Percentiles rank a stretch among this genome's conserved stretches.
phyloP scores from a whole-genome alignment of 179 eudicot species.

The Amaranthus tricolor region DNA sequence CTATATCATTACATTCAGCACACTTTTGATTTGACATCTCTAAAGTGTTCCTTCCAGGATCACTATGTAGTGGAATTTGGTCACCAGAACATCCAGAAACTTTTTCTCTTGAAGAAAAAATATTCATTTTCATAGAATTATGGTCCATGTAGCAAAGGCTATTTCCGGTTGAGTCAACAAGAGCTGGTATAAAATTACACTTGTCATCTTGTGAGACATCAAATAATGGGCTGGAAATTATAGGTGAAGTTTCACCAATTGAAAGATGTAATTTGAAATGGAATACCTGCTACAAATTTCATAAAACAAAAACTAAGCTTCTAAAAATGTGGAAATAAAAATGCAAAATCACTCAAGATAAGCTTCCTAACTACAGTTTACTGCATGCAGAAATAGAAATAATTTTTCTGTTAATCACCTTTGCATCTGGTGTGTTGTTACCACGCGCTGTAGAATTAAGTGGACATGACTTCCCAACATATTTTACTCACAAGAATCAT shows the following conservation, averaged over 20 bases:
- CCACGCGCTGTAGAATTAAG: not conserved
- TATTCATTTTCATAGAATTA: conserved; percentile 21
- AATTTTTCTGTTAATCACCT: not conserved
- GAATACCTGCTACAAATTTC: conserved; percentile 42
- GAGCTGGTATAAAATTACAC: conserved; percentile 15
- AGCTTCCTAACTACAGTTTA: not conserved
- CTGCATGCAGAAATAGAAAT: not conserved
- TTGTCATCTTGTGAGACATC: conserved; percentile 37
- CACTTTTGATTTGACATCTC: conserved; percentile 24
- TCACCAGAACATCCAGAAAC: conserved; percentile 13
- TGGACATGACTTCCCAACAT: no score
- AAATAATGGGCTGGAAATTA: conserved; percentile 24
- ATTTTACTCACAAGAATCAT: no score
- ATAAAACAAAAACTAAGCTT: conserved; percentile 18
- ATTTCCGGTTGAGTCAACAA: conserved; percentile 22
- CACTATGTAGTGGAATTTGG: conserved; percentile 19
- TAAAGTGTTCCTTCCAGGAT: conserved; percentile 18
- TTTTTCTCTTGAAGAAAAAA: conserved; percentile 24
- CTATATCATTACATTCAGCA: conserved; percentile 33
- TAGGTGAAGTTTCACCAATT: conserved; percentile 40
- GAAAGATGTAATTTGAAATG: conserved; percentile 64
- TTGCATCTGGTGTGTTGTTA: not conserved
- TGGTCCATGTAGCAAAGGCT: conserved; percentile 22
- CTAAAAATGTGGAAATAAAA: conserved; percentile 4
- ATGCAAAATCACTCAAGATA: not conserved